phyloP scores from a whole-genome alignment of 2,329 filamentous ascomycete genomes.

The Trichoderma oligosporum region DNA sequence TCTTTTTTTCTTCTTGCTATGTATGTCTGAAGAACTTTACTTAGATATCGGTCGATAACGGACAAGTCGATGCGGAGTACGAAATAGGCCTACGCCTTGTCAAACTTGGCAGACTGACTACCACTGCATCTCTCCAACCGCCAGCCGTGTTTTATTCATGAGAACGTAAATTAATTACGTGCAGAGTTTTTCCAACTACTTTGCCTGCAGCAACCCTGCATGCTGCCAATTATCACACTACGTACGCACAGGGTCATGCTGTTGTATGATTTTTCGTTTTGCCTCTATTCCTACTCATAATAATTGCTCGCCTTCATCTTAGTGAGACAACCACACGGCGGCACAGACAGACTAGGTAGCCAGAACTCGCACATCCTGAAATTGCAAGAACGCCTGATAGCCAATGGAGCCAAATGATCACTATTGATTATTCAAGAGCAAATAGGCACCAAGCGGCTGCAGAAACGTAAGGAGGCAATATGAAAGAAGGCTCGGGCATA shows the following conservation, averaged over 20 bases:
- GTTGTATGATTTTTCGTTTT: neutral
- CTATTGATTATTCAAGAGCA: constrained; percentile 1
- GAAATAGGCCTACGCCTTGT: constrained; percentile 11
- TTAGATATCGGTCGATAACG: neutral
- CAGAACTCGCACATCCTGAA: neutral
- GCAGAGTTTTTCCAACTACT: constrained; percentile 3
- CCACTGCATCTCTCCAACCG: constrained; percentile 7
- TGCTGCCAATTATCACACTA: constrained; percentile 14
- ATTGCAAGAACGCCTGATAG: neutral
- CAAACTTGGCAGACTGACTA: constrained; percentile 1
- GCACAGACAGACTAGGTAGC: constrained; percentile 4
- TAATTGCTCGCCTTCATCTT: neutral
- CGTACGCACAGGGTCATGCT: constrained; percentile 8
- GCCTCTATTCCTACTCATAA: constrained; percentile 5
- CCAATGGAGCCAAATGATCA: constrained; percentile 1
- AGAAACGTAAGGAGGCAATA: constrained; percentile 7
- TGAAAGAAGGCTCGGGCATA: constrained; percentile 13
- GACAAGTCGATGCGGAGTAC: constrained; percentile 2
- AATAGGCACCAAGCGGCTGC: neutral
- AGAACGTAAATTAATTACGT: neutral
- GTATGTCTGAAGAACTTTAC: neutral
- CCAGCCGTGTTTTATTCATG: constrained; percentile 3
- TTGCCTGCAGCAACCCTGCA: constrained; percentile 17
- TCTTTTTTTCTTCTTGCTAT: neutral
- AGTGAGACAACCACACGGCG: constrained; percentile 16